These are phyloP conservation scores for Trichoderma asperellum DNA, from an alignment of 2,329 filamentous ascomycete species.

Conservation along the genomic window DNA sequence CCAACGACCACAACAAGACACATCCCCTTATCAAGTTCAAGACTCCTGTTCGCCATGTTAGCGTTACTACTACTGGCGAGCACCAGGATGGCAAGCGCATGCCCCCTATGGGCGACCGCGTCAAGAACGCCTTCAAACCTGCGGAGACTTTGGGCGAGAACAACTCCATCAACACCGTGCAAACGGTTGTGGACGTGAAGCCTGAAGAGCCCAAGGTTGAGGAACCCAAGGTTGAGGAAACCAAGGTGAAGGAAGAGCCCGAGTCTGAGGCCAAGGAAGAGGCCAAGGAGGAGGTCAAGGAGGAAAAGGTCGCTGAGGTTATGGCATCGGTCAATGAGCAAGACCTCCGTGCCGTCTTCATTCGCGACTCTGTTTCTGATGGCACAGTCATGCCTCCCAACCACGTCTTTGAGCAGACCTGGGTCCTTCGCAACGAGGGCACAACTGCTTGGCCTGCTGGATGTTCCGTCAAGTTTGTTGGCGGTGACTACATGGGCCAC, in stretches of 20 bases:
- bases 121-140: constrained; percentile 50
- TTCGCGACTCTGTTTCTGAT: constrained; percentile 78
- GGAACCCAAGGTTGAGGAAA: constrained; percentile 42
- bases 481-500: constrained; percentile 95
- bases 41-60: constrained; percentile 86
- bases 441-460: constrained; percentile 81
- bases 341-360: constrained; percentile 63
- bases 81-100: constrained; percentile 68
- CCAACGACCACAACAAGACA: constrained; percentile 87
- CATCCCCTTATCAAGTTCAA: constrained; percentile 97
- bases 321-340: constrained; percentile 35
- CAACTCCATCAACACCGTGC: constrained; percentile 57
- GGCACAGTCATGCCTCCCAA: constrained; percentile 73
- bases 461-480: constrained; percentile 87
- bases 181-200: constrained; percentile 74
- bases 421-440: constrained; percentile 87
- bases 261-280: constrained; percentile 18
- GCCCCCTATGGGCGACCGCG: constrained; percentile 71
- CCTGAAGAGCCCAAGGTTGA: constrained; percentile 54
- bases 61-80: constrained; percentile 82
- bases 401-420: constrained; percentile 82
- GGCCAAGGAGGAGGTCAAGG: constrained; percentile 32
- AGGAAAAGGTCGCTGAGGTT: constrained; percentile 33
- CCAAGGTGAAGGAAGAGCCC: constrained; percentile 37
- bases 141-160: constrained; percentile 55